Base-by-base conservation (phyloP, 163 green algal genomes). In the Botryococcus braunii region DNA sequence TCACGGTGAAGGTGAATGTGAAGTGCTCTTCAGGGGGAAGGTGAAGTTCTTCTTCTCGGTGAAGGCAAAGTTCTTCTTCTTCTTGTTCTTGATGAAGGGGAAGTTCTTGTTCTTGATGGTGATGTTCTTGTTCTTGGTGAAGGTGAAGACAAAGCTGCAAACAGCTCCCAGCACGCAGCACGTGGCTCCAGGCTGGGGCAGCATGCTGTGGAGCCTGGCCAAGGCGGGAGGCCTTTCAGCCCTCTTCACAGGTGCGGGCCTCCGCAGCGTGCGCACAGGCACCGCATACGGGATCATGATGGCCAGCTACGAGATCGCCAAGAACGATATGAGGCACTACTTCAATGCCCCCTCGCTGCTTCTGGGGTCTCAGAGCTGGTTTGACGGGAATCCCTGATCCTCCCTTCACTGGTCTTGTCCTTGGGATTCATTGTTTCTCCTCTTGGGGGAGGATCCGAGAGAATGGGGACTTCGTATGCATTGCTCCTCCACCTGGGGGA, bases 241-340 rank as follows among this genome's bases (percentile, higher is more conserved):
- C 3, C 78, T 99, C 38, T 98, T 96, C 70, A 67, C 73, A 3
- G 94, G 94, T 7, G 77, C 83, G 62, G 86, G 69, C 34, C 90
- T 91, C 0, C 79, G 94, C 0, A 81, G 83, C 0, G 76, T 75
- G 43, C 85, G 93, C 32, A 86, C 88, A 1, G 89, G 82, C 23
- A 87, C 88, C 5, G 88, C 91, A 2, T 96, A 93, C 60, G 89
- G 88, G 5, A 95, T 97, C 36, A 86, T 97, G 6, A 79, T 97
- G 25, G 75, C 79, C 2, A 77, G 75, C 39, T 99, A 98, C 56
- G 94, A 99, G 80, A 32, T 95, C 47, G 74, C 95, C 31, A 97
- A 97, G 78, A n/a, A n/a, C n/a, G n/a, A n/a, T n/a, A n/a, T n/a
- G n/a, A n/a, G n/a, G n/a, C n/a, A n/a, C n/a, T n/a, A n/a, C n/a